These are phyloP conservation scores for Trichoderma semiorbis DNA, from an alignment of 2,329 filamentous ascomycete genomes.

Conservation along the genomic window DNA sequence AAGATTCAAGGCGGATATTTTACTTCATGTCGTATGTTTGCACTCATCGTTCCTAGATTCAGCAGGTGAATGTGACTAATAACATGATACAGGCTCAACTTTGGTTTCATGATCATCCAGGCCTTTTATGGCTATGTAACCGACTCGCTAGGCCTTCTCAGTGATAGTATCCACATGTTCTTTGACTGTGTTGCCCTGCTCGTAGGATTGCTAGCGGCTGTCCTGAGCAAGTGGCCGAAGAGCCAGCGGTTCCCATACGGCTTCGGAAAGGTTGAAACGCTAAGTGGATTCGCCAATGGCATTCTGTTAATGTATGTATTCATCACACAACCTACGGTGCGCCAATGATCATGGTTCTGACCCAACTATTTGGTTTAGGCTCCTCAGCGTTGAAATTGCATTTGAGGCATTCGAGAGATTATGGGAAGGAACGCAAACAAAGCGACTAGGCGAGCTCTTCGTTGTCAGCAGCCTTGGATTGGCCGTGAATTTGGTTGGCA, in stretches of 20 bases:
- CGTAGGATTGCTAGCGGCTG: slow-evolving; percentile 85
- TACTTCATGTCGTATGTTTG: slow-evolving; percentile 84
- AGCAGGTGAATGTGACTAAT: background rate
- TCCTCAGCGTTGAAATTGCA: slow-evolving; percentile 93
- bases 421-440: slow-evolving; percentile 77
- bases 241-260: slow-evolving; percentile 89
- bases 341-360: slow-evolving; percentile 13
- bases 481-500: slow-evolving; percentile 86
- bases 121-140: slow-evolving; percentile 92
- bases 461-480: slow-evolving; percentile 84
- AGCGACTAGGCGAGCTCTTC: slow-evolving; percentile 80
- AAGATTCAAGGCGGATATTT: slow-evolving; percentile 90
- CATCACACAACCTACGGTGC: background rate
- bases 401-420: slow-evolving; percentile 90
- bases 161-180: slow-evolving; percentile 98
- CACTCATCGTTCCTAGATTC: background rate
- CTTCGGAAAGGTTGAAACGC: slow-evolving; percentile 92
- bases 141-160: slow-evolving; percentile 89
- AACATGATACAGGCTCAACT: slow-evolving; percentile 66
- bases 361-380: slow-evolving; percentile 47
- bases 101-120: slow-evolving; percentile 91
- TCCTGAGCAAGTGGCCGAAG: slow-evolving; percentile 95
- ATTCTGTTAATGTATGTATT: slow-evolving; percentile 77
- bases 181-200: slow-evolving; percentile 93
- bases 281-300: slow-evolving; percentile 95